phyloP scores from a whole-genome alignment of 768 basidiomycete genomes.

The Amanita rubescens region DNA sequence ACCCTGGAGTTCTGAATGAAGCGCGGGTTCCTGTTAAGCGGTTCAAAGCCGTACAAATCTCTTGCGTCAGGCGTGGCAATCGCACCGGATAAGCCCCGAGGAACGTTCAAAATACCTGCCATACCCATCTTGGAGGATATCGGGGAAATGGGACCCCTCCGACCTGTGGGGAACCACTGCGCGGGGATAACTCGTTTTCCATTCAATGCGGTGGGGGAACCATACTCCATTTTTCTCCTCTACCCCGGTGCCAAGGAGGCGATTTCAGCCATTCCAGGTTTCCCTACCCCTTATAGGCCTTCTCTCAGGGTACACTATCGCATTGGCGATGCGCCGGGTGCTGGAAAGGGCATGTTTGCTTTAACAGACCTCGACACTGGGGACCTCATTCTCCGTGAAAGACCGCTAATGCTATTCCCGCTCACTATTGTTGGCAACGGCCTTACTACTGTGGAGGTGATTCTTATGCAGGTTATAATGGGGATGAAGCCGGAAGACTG shows the following conservation, averaged over 20 bases:
- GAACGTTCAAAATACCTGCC: not conserved
- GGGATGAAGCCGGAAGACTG: not conserved
- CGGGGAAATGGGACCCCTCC: not conserved
- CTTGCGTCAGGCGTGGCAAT: no score
- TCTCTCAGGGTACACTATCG: not conserved
- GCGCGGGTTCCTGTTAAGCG: no score
- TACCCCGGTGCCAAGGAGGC: conserved; percentile 7
- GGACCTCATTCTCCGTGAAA: conserved; percentile 1
- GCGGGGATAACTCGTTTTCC: not conserved
- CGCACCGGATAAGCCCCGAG: no score
- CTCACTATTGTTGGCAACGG: no score
- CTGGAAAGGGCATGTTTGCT: conserved; percentile 10
- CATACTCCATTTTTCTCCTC: not conserved
- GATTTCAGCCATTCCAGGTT: conserved; percentile 7
- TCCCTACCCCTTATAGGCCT: conserved; percentile 1
- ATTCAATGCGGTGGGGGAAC: not conserved
- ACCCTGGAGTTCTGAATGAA: no score
- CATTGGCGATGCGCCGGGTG: conserved; percentile 4
- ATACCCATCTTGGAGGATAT: not conserved
- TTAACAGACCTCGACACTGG: conserved; percentile 1
- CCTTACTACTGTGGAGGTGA: no score
- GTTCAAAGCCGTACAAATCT: no score
- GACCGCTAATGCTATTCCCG: not conserved
- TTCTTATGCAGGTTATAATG: not conserved
- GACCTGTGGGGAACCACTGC: not conserved